Conservation (phyloP, 139 green algal genomes). For the Volvox africanus region DNA sequence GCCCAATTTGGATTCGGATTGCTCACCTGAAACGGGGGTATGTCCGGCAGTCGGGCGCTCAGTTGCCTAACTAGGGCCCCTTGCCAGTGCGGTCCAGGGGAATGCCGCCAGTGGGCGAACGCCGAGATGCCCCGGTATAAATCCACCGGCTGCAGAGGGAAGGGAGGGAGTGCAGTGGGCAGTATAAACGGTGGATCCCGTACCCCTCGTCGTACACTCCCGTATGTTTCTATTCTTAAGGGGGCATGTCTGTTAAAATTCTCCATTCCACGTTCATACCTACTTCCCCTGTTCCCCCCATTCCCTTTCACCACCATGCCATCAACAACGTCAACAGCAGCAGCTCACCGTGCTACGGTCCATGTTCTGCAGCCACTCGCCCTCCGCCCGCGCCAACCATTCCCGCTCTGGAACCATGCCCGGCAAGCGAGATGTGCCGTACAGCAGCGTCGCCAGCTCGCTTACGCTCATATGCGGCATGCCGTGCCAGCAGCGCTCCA, state of each 20-base stretch:
- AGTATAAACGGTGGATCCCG: no score
- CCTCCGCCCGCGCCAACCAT: constrained; percentile 33
- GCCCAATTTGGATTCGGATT: no score
- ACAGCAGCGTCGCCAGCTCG: constrained; percentile 30
- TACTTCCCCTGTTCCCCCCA: no score
- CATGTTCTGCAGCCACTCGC: background rate
- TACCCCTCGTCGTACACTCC: no score
- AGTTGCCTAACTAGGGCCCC: constrained; percentile 29
- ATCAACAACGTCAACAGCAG: no score
- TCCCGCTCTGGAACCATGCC: background rate
- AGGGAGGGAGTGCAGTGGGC: no score
- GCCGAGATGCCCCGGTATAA: constrained; percentile 8
- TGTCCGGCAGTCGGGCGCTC: background rate
- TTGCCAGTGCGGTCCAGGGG: background rate
- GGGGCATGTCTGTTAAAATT: no score
- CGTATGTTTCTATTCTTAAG: no score
- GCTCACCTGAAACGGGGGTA: constrained; percentile 4
- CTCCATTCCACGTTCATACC: no score
- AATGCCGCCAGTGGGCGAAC: background rate
- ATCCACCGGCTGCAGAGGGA: constrained; percentile 35
- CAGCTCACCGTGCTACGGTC: constrained; percentile 19
- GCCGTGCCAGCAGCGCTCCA: constrained; percentile 4
- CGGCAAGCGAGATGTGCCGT: background rate
- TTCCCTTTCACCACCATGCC: no score
- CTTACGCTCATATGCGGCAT: background rate